These are phyloP conservation scores for Camellia granthamiana DNA, from an alignment of 148 eudicot genomes.

Conservation along the genomic window DNA sequence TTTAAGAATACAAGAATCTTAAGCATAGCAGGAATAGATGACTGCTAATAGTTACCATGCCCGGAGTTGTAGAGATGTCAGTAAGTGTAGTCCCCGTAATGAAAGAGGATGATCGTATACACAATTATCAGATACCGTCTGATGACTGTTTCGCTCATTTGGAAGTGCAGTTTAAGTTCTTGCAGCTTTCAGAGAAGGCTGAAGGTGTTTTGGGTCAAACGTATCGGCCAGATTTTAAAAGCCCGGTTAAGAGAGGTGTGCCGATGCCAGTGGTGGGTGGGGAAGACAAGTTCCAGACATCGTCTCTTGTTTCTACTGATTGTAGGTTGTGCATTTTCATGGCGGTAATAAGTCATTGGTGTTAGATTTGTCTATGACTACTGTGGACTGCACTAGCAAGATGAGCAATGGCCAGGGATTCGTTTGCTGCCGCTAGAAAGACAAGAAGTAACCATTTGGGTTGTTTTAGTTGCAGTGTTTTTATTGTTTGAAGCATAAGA, in stretches of 20 bases:
- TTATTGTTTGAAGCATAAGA: background rate
- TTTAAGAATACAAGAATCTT: too few species aligned
- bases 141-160: too few species aligned
- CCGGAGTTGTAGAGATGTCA: too few species aligned
- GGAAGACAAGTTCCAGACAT: constrained; percentile 31
- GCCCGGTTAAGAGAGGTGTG: constrained; percentile 34
- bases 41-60: too few species aligned
- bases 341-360: background rate
- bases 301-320: constrained; percentile 19
- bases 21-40: too few species aligned
- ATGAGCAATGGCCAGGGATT: constrained; percentile 19
- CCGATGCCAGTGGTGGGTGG: constrained; percentile 38
- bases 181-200: too few species aligned
- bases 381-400: constrained; percentile 24
- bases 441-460: background rate
- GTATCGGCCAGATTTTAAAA: constrained; percentile 22
- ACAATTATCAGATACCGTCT: too few species aligned
- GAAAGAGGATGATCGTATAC: too few species aligned
- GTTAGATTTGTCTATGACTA: constrained; percentile 13
- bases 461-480: background rate
- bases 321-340: constrained; percentile 22
- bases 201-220: too few species aligned
- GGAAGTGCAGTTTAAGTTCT: too few species aligned
- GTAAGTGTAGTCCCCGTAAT: too few species aligned
- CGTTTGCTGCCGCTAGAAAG: constrained; percentile 21